These are phyloP conservation scores for Dryadomyces quercivorus DNA, from an alignment of 2,329 filamentous ascomycete genomes.

Conservation along the genomic window DNA sequence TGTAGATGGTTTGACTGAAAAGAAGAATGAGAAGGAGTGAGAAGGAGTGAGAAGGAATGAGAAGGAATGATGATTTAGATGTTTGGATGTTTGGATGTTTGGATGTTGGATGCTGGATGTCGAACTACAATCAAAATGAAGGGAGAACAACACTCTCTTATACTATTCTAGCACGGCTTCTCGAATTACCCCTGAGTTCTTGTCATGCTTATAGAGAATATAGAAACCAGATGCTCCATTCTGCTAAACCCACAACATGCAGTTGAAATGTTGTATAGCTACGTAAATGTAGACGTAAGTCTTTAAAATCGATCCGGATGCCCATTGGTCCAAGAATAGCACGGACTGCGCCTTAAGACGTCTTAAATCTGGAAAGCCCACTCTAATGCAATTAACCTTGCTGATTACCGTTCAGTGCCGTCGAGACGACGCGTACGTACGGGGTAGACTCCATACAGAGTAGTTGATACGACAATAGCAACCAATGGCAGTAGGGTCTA, in stretches of 20 bases:
- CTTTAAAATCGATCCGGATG: neutral
- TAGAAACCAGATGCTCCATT: neutral
- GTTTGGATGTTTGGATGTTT: neutral
- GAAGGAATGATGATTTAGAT: neutral
- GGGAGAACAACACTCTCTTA: neutral
- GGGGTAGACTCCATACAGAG: neutral
- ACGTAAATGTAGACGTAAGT: neutral
- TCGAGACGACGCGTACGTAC: neutral
- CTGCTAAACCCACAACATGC: neutral
- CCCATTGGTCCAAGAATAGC: neutral
- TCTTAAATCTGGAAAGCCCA: neutral
- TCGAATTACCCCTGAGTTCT: neutral
- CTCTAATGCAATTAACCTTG: neutral
- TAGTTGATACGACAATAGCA: neutral
- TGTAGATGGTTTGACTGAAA: neutral
- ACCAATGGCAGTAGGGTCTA: neutral
- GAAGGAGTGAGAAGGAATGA: no score
- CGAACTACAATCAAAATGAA: neutral
- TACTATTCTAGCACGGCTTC: neutral
- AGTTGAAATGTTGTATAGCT: neutral
- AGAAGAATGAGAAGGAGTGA: no score
- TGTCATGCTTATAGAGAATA: neutral
- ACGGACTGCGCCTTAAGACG: neutral
- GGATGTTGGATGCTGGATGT: neutral
- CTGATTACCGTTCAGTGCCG: neutral